Conservation (phyloP, 495 filamentous ascomycete species). For the Parathielavia hyrcaniae region DNA sequence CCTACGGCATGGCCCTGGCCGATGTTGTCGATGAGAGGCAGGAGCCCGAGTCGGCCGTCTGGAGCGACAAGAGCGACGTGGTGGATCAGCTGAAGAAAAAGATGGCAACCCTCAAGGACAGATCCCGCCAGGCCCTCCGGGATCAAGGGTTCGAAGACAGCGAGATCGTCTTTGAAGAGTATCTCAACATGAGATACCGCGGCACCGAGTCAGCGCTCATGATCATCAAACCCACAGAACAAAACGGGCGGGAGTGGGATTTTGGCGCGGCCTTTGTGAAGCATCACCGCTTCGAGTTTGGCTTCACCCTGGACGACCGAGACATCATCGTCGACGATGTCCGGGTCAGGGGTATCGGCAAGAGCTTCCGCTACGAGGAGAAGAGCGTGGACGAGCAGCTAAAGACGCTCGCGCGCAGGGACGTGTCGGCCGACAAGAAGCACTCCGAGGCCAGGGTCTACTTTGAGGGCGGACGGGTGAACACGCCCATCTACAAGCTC, state of each 20-base stretch:
- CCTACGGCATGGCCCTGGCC: constrained; percentile 94
- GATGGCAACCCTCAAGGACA: constrained; percentile 61
- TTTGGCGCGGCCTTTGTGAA: constrained; percentile 78
- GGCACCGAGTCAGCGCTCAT: constrained; percentile 85
- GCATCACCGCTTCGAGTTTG: constrained; percentile 91
- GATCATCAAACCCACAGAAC: constrained; percentile 66
- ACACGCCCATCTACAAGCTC: constrained; percentile 82
- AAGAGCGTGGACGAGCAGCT: constrained; percentile 77
- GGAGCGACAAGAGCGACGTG: constrained; percentile 52
- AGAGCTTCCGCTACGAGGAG: constrained; percentile 71
- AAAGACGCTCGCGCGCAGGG: constrained; percentile 51
- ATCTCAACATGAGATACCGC: constrained; percentile 82
- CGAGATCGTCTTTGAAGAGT: constrained; percentile 75
- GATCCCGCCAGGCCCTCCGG: constrained; percentile 55
- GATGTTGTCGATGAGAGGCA: constrained; percentile 92
- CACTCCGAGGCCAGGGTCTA: constrained; percentile 56
- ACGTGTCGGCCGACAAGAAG: constrained; percentile 47
- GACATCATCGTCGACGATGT: constrained; percentile 93
- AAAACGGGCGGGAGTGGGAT: constrained; percentile 59
- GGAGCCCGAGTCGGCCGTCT: constrained; percentile 80
- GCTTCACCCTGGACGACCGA: constrained; percentile 80
- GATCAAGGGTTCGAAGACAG: constrained; percentile 70
- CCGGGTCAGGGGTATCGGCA: constrained; percentile 79
- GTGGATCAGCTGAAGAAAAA: constrained; percentile 48
- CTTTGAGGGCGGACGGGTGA: constrained; percentile 65